Conservation (phyloP, 2,329 filamentous ascomycete genomes). For the Arthrobotrys entomopaga region DNA sequence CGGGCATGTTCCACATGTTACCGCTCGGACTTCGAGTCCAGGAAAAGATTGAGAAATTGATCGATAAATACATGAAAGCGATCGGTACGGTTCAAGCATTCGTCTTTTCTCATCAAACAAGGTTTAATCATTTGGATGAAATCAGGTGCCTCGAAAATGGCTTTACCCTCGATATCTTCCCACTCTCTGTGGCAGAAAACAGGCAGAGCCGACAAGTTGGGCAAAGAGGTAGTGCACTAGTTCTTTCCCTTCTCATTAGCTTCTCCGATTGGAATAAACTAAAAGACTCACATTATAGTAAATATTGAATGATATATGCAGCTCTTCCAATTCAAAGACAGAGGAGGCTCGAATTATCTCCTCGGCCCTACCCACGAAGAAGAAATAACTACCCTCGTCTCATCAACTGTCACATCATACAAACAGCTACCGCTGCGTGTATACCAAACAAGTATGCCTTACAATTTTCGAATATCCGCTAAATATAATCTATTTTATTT, state of each 20-base stretch:
- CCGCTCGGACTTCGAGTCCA: slow-evolving; percentile 88
- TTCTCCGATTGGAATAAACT: slow-evolving; percentile 53
- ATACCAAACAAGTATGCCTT: slow-evolving; percentile 81
- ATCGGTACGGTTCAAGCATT: slow-evolving; percentile 67
- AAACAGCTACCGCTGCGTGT: slow-evolving; percentile 85
- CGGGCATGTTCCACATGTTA: slow-evolving; percentile 91
- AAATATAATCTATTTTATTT: not conserved
- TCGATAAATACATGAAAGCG: slow-evolving; percentile 87
- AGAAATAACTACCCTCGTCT: slow-evolving; percentile 87
- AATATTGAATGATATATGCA: slow-evolving; percentile 61
- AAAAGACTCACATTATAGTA: slow-evolving; percentile 53
- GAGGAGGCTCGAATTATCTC: slow-evolving; percentile 78
- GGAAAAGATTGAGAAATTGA: slow-evolving; percentile 82
- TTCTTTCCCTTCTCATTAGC: slow-evolving; percentile 10
- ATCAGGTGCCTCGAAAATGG: slow-evolving; percentile 79
- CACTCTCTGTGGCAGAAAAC: slow-evolving; percentile 84
- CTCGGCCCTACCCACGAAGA: slow-evolving; percentile 96
- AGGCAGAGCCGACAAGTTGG: slow-evolving; percentile 77
- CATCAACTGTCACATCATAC: slow-evolving; percentile 78
- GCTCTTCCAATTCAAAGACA: slow-evolving; percentile 83
- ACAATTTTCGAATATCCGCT: not conserved
- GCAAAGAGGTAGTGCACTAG: slow-evolving; percentile 72
- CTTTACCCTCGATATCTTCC: slow-evolving; percentile 85
- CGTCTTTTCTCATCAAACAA: too few relatives aligned
- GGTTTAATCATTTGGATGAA: too few relatives aligned